A percentile compares a stretch with the other conserved stretches of the same genome.
Conservation (phyloP, 371 early-diverging fungal species). For the Sporodiniella umbellata region DNA sequence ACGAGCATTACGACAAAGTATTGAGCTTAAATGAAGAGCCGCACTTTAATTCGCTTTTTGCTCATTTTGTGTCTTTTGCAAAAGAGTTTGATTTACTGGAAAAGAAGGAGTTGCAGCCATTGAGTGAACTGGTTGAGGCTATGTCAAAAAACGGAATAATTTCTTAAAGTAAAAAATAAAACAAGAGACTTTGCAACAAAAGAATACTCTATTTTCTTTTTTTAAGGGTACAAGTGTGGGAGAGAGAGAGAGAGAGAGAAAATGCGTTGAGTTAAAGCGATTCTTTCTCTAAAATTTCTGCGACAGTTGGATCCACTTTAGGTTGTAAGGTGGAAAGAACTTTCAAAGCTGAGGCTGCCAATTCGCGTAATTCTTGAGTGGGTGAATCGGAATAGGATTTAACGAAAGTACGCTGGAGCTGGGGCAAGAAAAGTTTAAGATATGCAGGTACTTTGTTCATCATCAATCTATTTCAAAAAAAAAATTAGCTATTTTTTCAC, state of each 20-base stretch:
- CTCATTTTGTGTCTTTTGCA: slow-evolving; percentile 89
- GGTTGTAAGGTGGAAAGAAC: slow-evolving; percentile 22
- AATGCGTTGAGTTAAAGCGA: neutral
- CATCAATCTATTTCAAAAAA: slow-evolving; percentile 47
- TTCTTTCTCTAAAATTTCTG: slow-evolving; percentile 22
- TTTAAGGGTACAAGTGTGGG: too few relatives aligned
- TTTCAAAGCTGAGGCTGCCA: slow-evolving; percentile 77
- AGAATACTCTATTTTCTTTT: neutral
- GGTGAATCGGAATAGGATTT: slow-evolving; percentile 83
- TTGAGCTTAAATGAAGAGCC: slow-evolving; percentile 79
- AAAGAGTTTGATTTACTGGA: slow-evolving; percentile 90
- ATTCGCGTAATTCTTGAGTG: slow-evolving; percentile 66
- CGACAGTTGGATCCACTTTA: slow-evolving; percentile 22
- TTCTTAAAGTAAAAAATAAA: slow-evolving; percentile 3
- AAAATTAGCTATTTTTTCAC: neutral
- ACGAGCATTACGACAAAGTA: slow-evolving; percentile 87
- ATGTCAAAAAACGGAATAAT: slow-evolving; percentile 57
- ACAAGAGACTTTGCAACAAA: too few relatives aligned
- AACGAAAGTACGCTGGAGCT: slow-evolving; percentile 95
- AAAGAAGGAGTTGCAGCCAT: slow-evolving; percentile 83
- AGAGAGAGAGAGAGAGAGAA: neutral
- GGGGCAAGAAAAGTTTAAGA: slow-evolving; percentile 95
- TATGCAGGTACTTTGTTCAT: slow-evolving; percentile 80
- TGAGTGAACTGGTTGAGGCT: slow-evolving; percentile 75
- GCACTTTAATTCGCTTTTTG: slow-evolving; percentile 92